Conservation (phyloP, 1,139 yeast genomes). For the Zygoascus meyerae region DNA sequence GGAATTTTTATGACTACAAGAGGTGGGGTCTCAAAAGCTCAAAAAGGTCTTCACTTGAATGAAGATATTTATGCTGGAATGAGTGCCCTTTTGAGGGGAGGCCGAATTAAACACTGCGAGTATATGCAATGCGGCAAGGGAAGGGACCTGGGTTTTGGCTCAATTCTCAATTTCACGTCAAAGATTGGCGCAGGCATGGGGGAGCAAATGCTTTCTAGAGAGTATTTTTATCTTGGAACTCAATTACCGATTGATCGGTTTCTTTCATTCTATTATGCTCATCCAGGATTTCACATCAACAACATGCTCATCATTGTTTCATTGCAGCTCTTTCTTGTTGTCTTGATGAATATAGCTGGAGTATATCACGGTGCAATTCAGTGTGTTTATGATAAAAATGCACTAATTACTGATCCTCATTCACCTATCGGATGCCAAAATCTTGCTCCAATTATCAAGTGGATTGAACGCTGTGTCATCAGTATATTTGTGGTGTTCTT, state of each 20-base stretch:
- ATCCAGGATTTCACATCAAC: conserved; percentile 84
- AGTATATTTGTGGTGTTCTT: conserved; percentile 81
- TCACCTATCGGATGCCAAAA: conserved; percentile 71
- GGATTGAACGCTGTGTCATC: conserved; percentile 76
- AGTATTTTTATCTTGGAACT: conserved; percentile 76
- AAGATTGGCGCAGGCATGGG: conserved; percentile 97
- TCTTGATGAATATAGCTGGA: conserved; percentile 63
- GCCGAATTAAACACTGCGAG: conserved; percentile 81
- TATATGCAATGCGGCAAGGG: conserved; percentile 91
- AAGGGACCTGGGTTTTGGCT: conserved; percentile 79
- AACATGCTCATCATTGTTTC: conserved; percentile 74
- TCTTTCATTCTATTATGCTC: conserved; percentile 82
- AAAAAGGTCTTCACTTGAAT: conserved; percentile 75
- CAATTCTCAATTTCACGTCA: conserved; percentile 77
- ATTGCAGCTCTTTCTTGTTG: conserved; percentile 61
- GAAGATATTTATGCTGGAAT: conserved; percentile 93
- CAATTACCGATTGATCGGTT: conserved; percentile 74
- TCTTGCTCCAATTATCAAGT: conserved; percentile 63
- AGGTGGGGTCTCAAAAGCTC: conserved; percentile 89
- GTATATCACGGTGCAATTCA: conserved; percentile 48
- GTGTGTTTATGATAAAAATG: conserved; percentile 50
- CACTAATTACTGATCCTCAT: conserved; percentile 55
- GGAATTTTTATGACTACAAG: conserved; percentile 83
- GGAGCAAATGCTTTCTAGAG: conserved; percentile 79
- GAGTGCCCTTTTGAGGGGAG: conserved; percentile 76